Percentiles rank a stretch among this genome's conserved stretches.
phyloP scores from a whole-genome alignment of 129 eudicot species.

The Artemisia tridentata region DNA sequence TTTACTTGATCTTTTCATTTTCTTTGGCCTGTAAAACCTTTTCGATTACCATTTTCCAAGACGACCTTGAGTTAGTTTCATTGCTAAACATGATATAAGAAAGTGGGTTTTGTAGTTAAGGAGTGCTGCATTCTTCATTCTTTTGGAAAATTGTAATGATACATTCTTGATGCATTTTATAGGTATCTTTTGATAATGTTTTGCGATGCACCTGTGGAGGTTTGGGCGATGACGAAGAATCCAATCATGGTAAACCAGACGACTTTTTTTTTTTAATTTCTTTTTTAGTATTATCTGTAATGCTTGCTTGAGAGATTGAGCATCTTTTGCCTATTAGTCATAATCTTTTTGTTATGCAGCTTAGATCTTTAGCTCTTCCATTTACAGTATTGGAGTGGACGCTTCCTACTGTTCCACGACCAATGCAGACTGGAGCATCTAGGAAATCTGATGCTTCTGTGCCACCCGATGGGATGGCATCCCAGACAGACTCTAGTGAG shows the following conservation, averaged over 20 bases:
- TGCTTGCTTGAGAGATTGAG: conserved; percentile 7
- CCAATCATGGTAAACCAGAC: conserved; percentile 73
- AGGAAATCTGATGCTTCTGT: conserved; percentile 43
- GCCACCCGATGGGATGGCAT: conserved; percentile 32
- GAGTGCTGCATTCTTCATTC: neutral
- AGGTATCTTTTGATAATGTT: too few species aligned
- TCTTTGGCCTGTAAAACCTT: conserved; percentile 10
- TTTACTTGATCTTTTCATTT: conserved; percentile 14
- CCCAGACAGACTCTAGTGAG: conserved; percentile 74
- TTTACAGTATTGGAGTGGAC: conserved; percentile 98
- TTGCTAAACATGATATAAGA: conserved; percentile 18
- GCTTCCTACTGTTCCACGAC: conserved; percentile 94
- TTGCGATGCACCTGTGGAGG: conserved; percentile 98
- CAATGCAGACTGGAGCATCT: conserved; percentile 53
- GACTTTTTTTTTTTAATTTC: conserved; percentile 12
- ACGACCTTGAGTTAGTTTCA: conserved; percentile 15
- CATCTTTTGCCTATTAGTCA: conserved; percentile 11
- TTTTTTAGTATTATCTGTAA: neutral
- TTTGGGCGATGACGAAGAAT: conserved; percentile 99
- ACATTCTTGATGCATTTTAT: too few species aligned
- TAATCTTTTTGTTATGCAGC: conserved; percentile 45
- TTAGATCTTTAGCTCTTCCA: conserved; percentile 97
- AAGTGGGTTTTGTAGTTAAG: neutral
- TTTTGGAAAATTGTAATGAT: conserved; percentile 17
- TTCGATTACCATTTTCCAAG: conserved; percentile 9